Conservation (phyloP, 2,329 filamentous ascomycete genomes). For the Berkeleyomyces basicola region DNA sequence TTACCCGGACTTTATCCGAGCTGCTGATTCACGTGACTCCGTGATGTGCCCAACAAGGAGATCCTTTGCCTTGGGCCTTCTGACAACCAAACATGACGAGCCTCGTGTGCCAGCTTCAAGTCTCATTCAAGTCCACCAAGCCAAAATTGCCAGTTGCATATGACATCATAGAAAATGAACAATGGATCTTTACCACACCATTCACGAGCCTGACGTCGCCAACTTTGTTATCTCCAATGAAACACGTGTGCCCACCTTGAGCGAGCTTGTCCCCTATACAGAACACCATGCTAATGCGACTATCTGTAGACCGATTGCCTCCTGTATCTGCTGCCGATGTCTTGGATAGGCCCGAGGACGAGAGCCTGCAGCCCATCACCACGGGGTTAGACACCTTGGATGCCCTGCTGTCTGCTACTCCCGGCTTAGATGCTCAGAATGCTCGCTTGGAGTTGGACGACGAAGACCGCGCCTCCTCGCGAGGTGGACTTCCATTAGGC, state of each 20-base stretch:
- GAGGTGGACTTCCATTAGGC: conserved; percentile 51
- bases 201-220: conserved; percentile 43
- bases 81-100: background rate
- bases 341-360: conserved; percentile 40
- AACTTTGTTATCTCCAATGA: conserved; percentile 37
- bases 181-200: conserved; percentile 39
- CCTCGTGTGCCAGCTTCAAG: background rate
- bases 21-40: background rate
- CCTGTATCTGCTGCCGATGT: conserved; percentile 62
- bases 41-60: background rate
- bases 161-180: background rate
- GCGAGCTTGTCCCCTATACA: background rate
- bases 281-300: background rate
- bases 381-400: conserved; percentile 42
- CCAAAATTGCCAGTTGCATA: background rate
- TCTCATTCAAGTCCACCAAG: background rate
- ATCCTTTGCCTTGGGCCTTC: background rate
- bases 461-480: background rate
- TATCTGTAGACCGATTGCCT: conserved; percentile 48
- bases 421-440: background rate
- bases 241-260: conserved; percentile 29
- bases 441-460: background rate
- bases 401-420: conserved; percentile 21
- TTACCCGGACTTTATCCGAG: background rate
- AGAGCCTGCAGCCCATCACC: conserved; percentile 33